phyloP scores from a whole-genome alignment of 2,329 filamentous ascomycete genomes.

The Aaosphaeria arxii region DNA sequence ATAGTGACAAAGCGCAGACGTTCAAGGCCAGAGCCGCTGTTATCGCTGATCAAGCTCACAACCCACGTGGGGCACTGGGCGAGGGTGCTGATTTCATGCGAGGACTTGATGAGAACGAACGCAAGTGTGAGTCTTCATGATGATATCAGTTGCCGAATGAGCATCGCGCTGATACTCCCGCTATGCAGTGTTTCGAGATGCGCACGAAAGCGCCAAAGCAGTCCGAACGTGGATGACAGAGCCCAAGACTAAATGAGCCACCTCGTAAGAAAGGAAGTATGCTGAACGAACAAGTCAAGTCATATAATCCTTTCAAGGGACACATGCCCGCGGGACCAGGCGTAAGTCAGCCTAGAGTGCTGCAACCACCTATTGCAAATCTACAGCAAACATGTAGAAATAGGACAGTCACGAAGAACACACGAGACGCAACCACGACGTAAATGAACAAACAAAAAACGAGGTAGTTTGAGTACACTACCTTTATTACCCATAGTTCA shows the following conservation, averaged over 20 bases:
- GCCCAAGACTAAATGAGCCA: slow-evolving; percentile 35
- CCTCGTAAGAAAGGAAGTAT: not conserved
- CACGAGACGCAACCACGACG: too few relatives aligned
- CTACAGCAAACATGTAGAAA: too few relatives aligned
- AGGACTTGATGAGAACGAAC: slow-evolving; percentile 87
- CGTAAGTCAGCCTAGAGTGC: too few relatives aligned
- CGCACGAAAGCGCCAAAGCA: slow-evolving; percentile 47
- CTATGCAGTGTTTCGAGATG: slow-evolving; percentile 46
- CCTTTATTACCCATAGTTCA: too few relatives aligned
- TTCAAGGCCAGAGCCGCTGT: slow-evolving; percentile 80
- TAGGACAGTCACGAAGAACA: too few relatives aligned
- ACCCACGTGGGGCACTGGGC: slow-evolving; percentile 67
- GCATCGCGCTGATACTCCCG: slow-evolving; percentile 1
- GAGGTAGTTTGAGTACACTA: too few relatives aligned
- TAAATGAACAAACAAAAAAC: too few relatives aligned
- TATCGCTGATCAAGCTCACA: slow-evolving; percentile 85
- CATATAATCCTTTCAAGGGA: too few relatives aligned
- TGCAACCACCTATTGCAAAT: too few relatives aligned
- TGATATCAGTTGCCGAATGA: not conserved
- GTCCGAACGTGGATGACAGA: slow-evolving; percentile 46
- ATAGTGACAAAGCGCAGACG: slow-evolving; percentile 47
- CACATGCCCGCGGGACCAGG: too few relatives aligned
- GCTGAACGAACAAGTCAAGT: too few relatives aligned
- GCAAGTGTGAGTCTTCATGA: slow-evolving; percentile 52
- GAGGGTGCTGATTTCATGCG: slow-evolving; percentile 77